Percentiles rank a stretch among this genome's conserved stretches.
Conservation (phyloP, 2,329 filamentous ascomycete species). For the Magnaporthales sp. region DNA sequence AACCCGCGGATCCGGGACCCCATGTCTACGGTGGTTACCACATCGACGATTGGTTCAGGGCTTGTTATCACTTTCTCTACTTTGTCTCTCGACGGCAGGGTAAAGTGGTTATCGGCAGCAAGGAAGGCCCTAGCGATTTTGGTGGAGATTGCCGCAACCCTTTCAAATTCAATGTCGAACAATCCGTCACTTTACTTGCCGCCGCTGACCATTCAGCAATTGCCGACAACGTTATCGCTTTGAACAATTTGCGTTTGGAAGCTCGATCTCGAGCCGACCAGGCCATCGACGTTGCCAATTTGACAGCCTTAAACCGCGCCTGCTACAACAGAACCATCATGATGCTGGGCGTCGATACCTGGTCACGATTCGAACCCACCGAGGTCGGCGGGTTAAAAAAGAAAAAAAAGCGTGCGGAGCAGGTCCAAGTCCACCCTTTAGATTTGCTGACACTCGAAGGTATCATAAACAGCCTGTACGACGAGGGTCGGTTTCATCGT, state of each 20-base stretch:
- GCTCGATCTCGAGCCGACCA: background rate
- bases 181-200: background rate
- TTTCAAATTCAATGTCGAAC: background rate
- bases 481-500: background rate
- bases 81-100: too few relatives aligned
- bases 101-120: background rate
- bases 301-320: background rate
- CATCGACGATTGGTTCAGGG: too few relatives aligned
- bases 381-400: background rate
- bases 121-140: background rate
- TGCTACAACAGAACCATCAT: background rate
- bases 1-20: too few relatives aligned
- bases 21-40: too few relatives aligned
- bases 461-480: background rate
- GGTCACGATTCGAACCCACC: too few relatives aligned
- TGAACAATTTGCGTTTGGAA: background rate
- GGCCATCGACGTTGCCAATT: background rate
- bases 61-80: too few relatives aligned
- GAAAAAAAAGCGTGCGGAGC: too few relatives aligned
- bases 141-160: background rate
- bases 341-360: background rate
- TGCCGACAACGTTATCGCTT: background rate
- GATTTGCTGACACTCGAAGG: background rate
- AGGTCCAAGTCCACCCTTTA: too few relatives aligned
- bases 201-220: background rate